Conservation (phyloP, 805 yeast genomes). For the Ogataea methanolica region DNA sequence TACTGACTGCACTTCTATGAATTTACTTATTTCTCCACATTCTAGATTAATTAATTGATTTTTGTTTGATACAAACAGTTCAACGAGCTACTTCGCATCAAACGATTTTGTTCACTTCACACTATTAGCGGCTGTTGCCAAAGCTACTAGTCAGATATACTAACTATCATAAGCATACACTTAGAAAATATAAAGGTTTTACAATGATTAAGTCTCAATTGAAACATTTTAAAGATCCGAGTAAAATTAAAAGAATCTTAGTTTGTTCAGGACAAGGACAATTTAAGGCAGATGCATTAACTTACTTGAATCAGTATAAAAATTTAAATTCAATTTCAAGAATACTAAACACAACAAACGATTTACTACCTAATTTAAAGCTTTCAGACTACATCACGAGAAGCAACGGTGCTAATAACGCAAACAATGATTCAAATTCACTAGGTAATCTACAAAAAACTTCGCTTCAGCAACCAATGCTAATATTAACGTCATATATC, state of each 20-base stretch:
- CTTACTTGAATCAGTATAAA: conserved; percentile 6
- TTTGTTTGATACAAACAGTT: too few relatives aligned
- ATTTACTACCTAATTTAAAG: conserved; percentile 15
- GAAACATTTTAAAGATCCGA: neutral
- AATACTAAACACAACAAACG: conserved; percentile 17
- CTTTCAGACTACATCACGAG: conserved; percentile 14
- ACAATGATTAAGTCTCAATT: neutral
- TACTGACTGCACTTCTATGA: too few relatives aligned
- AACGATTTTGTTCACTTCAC: too few relatives aligned
- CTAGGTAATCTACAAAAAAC: conserved; percentile 18
- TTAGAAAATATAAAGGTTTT: neutral
- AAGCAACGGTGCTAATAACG: neutral
- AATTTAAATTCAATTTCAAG: conserved; percentile 6
- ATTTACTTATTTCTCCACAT: too few relatives aligned
- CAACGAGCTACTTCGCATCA: too few relatives aligned
- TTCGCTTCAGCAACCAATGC: conserved; percentile 29
- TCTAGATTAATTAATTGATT: too few relatives aligned
- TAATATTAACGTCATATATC: conserved; percentile 25
- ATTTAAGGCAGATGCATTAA: conserved; percentile 12
- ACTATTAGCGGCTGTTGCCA: too few relatives aligned
- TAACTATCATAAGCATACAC: neutral
- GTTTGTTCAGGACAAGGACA: conserved; percentile 32
- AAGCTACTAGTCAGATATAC: too few relatives aligned
- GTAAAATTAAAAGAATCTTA: conserved; percentile 4
- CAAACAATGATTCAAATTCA: neutral